Base-by-base conservation (phyloP, 306 rosid species). In the Citrullus colocynthis region DNA sequence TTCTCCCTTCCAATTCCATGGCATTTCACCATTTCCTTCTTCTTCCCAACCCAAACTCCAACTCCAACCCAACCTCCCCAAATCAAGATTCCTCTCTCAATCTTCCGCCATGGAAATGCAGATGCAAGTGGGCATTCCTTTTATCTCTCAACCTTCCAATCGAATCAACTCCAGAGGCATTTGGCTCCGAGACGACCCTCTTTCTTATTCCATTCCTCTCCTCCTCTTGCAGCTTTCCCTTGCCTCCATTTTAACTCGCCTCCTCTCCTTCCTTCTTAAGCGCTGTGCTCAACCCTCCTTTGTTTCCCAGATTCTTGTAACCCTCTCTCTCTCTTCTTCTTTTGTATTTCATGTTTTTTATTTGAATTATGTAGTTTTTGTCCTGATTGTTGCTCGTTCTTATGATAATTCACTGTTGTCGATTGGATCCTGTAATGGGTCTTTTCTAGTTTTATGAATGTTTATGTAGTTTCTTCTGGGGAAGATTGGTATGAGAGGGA, bases 231-330 rank as follows among this genome's bases (percentile, higher is more conserved):
- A 92, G 78, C 76, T 87, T 74, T 82, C 85, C 45, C 89, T 92
- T 80, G 52, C 89, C 74, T 86, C 80, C 78, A 48, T 83, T 48
- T 67, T 78, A 71, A 82, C 90, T n/a, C 78, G 81, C 14, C 3
- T 80, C 18, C 75, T 89, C 45, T 59, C 60, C 78, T 11, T 80
- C 57, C 3, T 92, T 65, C 88, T 90, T 80, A 88, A 83, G 86
- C 93, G 90, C 42, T 65, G 88, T 5, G 93, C 91, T 69, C 91
- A 88, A 78, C 83, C 91, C 16, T 62, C 82, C 34, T 65, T 90
- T 75, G 79, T 90, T 82, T 85, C 90, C 57, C 86, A 90, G 16
- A 82, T 90, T 82, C 87, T 90, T 78, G 90, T 88, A 86, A 80
- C 90, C 58, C 61, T 58, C 59, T 5, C 44, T 1, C 63, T 59